Percentiles rank a stretch among this genome's conserved stretches.
Conservation (phyloP, 305 asterid species). For the Euphrasia arctica region DNA sequence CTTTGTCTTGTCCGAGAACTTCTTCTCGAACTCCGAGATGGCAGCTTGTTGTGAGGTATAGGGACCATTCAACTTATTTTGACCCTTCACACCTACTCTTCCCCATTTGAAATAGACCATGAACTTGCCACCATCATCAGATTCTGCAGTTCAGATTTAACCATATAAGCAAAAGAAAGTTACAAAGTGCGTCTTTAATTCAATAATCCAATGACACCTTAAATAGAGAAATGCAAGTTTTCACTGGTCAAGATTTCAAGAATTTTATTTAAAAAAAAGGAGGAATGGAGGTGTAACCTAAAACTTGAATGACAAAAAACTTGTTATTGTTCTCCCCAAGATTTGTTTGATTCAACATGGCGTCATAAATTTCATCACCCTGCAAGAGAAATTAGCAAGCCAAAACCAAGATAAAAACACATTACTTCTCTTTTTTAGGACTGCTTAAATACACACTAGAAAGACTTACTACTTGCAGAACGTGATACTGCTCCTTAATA, state of each 20-base stretch:
- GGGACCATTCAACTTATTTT: slow-evolving; percentile 63
- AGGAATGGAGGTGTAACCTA: slow-evolving; percentile 52
- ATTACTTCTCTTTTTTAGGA: neutral
- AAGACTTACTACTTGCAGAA: slow-evolving; percentile 63
- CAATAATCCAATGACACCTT: neutral
- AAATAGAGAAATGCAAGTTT: slow-evolving; percentile 3
- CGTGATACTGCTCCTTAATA: slow-evolving; percentile 73
- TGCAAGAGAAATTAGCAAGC: slow-evolving; percentile 30
- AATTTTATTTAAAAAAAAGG: slow-evolving; percentile 9
- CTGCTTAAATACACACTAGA: slow-evolving; percentile 4
- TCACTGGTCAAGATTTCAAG: neutral
- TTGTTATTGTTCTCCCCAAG: slow-evolving; percentile 87
- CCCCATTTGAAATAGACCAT: slow-evolving; percentile 90
- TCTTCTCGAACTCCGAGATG: slow-evolving; percentile 56
- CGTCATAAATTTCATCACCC: slow-evolving; percentile 82
- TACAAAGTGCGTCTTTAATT: neutral
- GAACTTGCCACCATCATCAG: slow-evolving; percentile 70
- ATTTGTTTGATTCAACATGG: slow-evolving; percentile 92
- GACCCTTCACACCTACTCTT: slow-evolving; percentile 92
- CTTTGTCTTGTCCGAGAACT: slow-evolving; percentile 71
- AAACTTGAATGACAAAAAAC: slow-evolving; percentile 73
- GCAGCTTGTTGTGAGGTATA: slow-evolving; percentile 52
- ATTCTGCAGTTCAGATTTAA: slow-evolving; percentile 53
- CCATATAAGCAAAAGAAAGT: slow-evolving; percentile 5
- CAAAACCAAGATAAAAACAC: slow-evolving; percentile 13